These are phyloP conservation scores for Sphagnum fallax DNA, from an alignment of 228 moss, liverwort and hornwort species.

Conservation along the genomic window DNA sequence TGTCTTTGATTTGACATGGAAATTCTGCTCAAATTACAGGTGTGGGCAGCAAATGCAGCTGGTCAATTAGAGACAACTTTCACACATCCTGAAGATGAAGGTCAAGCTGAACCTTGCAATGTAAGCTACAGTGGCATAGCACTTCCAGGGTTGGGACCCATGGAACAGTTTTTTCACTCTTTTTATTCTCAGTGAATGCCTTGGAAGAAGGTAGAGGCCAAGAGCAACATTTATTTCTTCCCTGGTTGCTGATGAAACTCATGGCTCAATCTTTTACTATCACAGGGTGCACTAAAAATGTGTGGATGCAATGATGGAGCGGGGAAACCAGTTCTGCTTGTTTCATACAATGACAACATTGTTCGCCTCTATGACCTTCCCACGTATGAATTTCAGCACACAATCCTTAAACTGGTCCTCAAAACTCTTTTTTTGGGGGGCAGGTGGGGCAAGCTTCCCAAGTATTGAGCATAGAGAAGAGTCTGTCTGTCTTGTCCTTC, in stretches of 20 bases:
- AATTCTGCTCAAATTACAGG: constrained; percentile 25
- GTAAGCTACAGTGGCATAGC: constrained; percentile 22
- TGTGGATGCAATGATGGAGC: constrained; percentile 69
- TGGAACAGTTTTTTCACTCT: too few species aligned
- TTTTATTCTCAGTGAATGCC: too few species aligned
- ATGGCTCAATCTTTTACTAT: neutral
- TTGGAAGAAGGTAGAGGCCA: too few species aligned
- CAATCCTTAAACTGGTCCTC: neutral
- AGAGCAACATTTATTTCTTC: too few species aligned
- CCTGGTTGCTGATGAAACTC: too few species aligned
- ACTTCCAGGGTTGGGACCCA: too few species aligned
- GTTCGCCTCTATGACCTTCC: constrained; percentile 92
- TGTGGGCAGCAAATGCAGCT: constrained; percentile 68
- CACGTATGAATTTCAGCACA: constrained; percentile 41
- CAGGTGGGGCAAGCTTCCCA: too few species aligned
- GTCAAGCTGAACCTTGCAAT: constrained; percentile 36
- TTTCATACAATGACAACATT: constrained; percentile 91
- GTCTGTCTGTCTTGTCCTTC: too few species aligned
- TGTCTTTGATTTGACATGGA: neutral
- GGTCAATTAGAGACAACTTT: constrained; percentile 79
- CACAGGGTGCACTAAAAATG: constrained; percentile 84
- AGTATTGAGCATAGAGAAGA: too few species aligned
- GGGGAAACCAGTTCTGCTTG: constrained; percentile 75
- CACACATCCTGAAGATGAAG: constrained; percentile 83
- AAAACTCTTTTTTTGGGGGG: neutral